Percentiles rank a stretch among this genome's conserved stretches.
Evolutionary conservation across 805 yeast species (phyloP).

Genomic region (Isabelozyma heimii): DNA sequence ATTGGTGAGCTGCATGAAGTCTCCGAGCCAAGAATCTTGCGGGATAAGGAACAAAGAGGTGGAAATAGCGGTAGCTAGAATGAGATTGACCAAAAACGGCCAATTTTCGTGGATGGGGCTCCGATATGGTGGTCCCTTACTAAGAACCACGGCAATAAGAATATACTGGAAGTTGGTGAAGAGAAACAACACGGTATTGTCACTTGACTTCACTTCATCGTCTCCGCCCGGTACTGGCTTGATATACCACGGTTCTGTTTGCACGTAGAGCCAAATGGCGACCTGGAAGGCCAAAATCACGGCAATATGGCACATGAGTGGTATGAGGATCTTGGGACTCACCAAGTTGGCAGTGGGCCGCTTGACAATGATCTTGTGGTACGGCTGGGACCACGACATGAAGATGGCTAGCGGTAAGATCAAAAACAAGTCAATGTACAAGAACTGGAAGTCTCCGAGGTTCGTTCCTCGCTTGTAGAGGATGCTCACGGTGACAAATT

Average conservation of each 20-base stretch:
- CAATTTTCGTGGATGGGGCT: constrained; percentile 63
- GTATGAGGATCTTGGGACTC: constrained; percentile 81
- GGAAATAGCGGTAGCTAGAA: constrained; percentile 49
- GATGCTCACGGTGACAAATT: constrained; percentile 82
- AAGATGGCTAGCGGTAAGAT: constrained; percentile 93
- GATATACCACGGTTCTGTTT: constrained; percentile 68
- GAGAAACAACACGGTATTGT: constrained; percentile 82
- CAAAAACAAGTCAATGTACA: constrained; percentile 87
- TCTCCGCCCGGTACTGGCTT: constrained; percentile 79
- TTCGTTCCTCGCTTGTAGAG: constrained; percentile 87
- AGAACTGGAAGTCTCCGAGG: constrained; percentile 93
- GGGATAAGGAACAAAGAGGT: constrained; percentile 52
- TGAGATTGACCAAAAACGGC: constrained; percentile 69
- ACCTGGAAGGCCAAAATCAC: constrained; percentile 66
- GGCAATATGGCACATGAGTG: constrained; percentile 75
- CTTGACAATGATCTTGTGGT: constrained; percentile 53
- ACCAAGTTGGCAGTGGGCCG: constrained; percentile 94
- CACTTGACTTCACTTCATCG: constrained; percentile 78
- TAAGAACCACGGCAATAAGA: constrained; percentile 74
- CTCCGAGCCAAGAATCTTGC: constrained; percentile 55
- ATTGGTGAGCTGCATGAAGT: constrained; percentile 72
- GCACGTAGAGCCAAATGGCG: constrained; percentile 60
- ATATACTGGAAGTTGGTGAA: constrained; percentile 88
- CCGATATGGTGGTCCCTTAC: constrained; percentile 92
- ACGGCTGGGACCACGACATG: constrained; percentile 97